Percentiles rank a stretch among this genome's conserved stretches.
These are phyloP conservation scores for Cadophora luteo-olivacea DNA, from an alignment of 2,329 filamentous ascomycete genomes.

Conservation along the genomic window DNA sequence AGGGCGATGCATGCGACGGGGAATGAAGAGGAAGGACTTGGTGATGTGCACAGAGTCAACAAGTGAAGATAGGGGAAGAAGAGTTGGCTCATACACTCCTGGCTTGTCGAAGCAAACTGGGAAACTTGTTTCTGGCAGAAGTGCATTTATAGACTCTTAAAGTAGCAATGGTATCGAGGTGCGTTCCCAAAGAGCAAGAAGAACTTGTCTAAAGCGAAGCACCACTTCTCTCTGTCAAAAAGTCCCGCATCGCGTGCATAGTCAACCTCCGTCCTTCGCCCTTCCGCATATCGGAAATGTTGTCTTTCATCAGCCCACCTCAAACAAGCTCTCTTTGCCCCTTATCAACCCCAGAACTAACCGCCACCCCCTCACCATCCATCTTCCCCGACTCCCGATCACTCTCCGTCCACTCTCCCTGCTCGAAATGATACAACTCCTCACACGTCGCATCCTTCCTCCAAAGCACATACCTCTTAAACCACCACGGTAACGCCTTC, in stretches of 20 bases:
- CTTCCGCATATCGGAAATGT: neutral
- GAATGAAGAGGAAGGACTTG: no score
- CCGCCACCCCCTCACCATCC: neutral
- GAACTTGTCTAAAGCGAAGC: no score
- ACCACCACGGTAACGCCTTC: constrained; percentile 67
- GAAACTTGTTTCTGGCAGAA: no score
- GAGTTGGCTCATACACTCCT: no score
- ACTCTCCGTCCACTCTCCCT: constrained; percentile 28
- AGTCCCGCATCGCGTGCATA: neutral
- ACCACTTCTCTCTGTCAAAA: neutral
- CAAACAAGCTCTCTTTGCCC: constrained; percentile 27
- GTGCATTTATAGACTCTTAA: no score
- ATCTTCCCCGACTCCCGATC: constrained; percentile 21
- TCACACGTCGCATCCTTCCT: constrained; percentile 26
- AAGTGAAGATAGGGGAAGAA: no score
- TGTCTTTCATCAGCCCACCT: neutral
- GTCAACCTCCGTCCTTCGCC: neutral
- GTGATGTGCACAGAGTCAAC: no score
- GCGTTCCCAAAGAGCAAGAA: no score
- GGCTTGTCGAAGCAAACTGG: no score
- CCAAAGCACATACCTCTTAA: constrained; percentile 53
- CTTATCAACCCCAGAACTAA: constrained; percentile 20
- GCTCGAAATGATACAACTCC: constrained; percentile 33
- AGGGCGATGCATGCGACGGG: no score
- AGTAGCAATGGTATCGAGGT: no score